Percentiles rank a stretch among this genome's conserved stretches.
Evolutionary conservation across 73 alveolate species (phyloP).

Genomic region (Paramecium octaurelia): DNA sequence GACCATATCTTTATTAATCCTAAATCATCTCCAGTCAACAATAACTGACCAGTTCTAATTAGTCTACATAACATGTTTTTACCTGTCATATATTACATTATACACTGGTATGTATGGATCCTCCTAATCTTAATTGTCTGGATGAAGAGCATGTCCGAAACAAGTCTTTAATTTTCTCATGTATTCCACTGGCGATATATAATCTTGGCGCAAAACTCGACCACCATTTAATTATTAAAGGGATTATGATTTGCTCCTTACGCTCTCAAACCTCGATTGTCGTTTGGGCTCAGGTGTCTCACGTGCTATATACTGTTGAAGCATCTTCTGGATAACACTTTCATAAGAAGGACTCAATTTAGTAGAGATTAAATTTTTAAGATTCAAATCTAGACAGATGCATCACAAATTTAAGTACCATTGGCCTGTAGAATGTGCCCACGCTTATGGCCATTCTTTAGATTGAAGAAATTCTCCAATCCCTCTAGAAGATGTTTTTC

Average conservation of each 20-base stretch:
- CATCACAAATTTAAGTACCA: background rate
- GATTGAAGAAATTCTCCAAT: conserved; percentile 15
- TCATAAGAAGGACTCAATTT: background rate
- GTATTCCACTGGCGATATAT: background rate
- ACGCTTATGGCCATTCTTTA: background rate
- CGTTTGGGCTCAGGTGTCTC: background rate
- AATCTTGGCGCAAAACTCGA: background rate
- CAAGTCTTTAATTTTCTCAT: conserved; percentile 54
- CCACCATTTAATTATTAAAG: conserved; percentile 35
- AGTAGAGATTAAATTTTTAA: background rate
- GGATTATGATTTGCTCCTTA: background rate
- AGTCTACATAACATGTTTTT: background rate
- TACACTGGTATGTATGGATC: conserved; percentile 62
- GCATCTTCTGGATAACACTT: background rate
- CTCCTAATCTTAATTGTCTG: conserved; percentile 56
- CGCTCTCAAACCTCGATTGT: background rate
- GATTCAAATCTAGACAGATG: background rate
- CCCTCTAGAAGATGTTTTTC: conserved; percentile 14
- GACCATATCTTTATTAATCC: conserved; percentile 63
- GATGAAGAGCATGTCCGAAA: conserved; percentile 60
- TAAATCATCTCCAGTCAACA: conserved; percentile 56
- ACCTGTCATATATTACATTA: conserved; percentile 50
- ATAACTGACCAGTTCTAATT: conserved; percentile 38
- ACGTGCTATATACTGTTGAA: background rate
- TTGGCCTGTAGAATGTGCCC: background rate